Base-by-base conservation (phyloP, 495 filamentous ascomycete genomes). In the Letharia lupina region DNA sequence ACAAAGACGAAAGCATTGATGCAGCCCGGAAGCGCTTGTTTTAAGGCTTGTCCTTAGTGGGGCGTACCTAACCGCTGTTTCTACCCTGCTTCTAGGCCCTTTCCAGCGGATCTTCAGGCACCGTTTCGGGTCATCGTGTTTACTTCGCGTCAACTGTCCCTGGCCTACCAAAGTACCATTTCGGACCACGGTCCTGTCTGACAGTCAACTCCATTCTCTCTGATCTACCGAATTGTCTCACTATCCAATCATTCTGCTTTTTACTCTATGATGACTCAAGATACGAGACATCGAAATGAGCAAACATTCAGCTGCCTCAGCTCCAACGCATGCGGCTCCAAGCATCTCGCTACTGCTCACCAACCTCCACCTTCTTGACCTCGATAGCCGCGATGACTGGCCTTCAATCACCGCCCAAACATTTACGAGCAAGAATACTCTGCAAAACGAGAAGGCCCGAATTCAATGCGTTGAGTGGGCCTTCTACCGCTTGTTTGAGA, bases 401-500 rank as follows among this genome's bases (percentile, higher is more conserved):
- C 91, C 92, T 1, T 78, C 76, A 57, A 86, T 95, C 65, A 86
- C 80, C 37, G 71, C 79, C 8, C 77, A 81, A 65, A 83, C 86
- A 10, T 87, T 96, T 67, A 84, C 85, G 9, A 77, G 85, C 13
- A 87, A 84, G 63, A 84, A 87, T 72, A 78, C 78, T 0, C 85
- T 83, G 3, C 84, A 89, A 72, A 89, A 87, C 57, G 88, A 92
- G 74, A 89, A 90, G 76, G 86, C 86, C 71, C 86, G 91, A 33
- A 85, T 93, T 48, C 86, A 88, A 66, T 82, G 84, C 64, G 83
- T 90, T 41, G 92, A 96, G 78, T 96, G 91, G 90, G 85, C 87
- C 13, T 78, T 96, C 39, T 96, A 89, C 72, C 85, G 88, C 40
- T 80, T 96, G 44, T 94, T 93, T 72, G 77, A 81, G 10, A 73